These are phyloP conservation scores for Cymbopogon citratus DNA, from an alignment of 176 grass and related monocot species.

Conservation along the genomic window DNA sequence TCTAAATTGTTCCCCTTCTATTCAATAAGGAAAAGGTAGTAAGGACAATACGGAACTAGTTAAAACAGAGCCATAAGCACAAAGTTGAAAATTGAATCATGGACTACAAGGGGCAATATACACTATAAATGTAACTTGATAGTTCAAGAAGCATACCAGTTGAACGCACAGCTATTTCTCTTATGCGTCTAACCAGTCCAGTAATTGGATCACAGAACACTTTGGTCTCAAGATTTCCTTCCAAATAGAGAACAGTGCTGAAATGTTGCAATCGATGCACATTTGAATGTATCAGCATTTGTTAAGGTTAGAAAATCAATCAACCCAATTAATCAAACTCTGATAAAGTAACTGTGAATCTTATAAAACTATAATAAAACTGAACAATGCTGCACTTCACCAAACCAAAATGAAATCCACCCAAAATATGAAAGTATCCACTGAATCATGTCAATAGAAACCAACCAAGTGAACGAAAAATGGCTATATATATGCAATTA, in stretches of 20 bases:
- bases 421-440: not conserved
- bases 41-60: not conserved
- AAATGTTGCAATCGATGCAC: constrained; percentile 23
- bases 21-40: not conserved
- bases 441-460: not conserved
- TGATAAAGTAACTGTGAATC: not conserved
- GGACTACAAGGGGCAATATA: not conserved
- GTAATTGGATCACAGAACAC: constrained; percentile 75
- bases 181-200: constrained; percentile 89
- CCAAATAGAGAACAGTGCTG: constrained; percentile 85
- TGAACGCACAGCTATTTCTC: constrained; percentile 79
- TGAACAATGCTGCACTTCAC: not conserved
- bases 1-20: not conserved
- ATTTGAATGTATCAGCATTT: constrained; percentile 19
- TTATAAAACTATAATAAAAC: not conserved
- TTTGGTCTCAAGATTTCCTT: constrained; percentile 94
- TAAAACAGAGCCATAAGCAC: not conserved
- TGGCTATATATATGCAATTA: not conserved
- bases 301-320: not conserved
- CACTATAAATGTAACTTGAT: not conserved
- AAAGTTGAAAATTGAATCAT: not conserved
- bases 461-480: not conserved
- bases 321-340: not conserved
- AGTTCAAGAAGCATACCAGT: constrained; percentile 47
- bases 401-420: not conserved